phyloP scores from a whole-genome alignment of 495 filamentous ascomycete genomes.

The Daldinia caldariorum region DNA sequence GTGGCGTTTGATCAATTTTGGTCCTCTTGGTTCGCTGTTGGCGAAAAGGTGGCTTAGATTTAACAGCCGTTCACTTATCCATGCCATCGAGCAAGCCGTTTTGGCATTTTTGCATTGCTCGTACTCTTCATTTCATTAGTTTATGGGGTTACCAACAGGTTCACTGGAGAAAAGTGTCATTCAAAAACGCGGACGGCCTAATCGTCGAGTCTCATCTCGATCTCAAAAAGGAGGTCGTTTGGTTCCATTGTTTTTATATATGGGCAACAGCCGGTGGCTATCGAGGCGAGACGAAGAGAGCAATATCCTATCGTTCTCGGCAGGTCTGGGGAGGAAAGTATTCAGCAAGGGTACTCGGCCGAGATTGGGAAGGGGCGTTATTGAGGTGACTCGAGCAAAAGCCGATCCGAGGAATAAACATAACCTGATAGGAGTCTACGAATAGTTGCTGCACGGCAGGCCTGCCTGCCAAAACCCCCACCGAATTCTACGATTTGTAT shows the following conservation, averaged over 20 bases:
- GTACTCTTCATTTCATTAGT: constrained; percentile 44
- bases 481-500: constrained; percentile 41
- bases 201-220: constrained; percentile 15
- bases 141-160: constrained; percentile 23
- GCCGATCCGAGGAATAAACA: constrained; percentile 23
- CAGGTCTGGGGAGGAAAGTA: background rate
- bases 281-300: constrained; percentile 3
- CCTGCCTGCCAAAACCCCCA: constrained; percentile 19
- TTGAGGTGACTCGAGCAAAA: constrained; percentile 7
- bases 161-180: constrained; percentile 22
- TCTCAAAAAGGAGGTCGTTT: constrained; percentile 14
- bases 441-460: constrained; percentile 29
- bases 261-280: constrained; percentile 16
- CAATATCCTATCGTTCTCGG: constrained; percentile 5
- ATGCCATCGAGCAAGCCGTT: constrained; percentile 34
- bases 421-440: constrained; percentile 33
- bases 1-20: constrained; percentile 19
- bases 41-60: constrained; percentile 7
- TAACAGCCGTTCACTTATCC: constrained; percentile 24
- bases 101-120: constrained; percentile 24
- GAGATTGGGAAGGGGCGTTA: constrained; percentile 1
- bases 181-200: constrained; percentile 10
- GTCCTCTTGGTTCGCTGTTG: constrained; percentile 1
- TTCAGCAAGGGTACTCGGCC: constrained; percentile 6
- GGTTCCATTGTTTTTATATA: constrained; percentile 37